Percentiles rank a stretch among this genome's conserved stretches.
phyloP scores from a whole-genome alignment of 768 basidiomycete genomes.

The Gymnopilus dilepis region DNA sequence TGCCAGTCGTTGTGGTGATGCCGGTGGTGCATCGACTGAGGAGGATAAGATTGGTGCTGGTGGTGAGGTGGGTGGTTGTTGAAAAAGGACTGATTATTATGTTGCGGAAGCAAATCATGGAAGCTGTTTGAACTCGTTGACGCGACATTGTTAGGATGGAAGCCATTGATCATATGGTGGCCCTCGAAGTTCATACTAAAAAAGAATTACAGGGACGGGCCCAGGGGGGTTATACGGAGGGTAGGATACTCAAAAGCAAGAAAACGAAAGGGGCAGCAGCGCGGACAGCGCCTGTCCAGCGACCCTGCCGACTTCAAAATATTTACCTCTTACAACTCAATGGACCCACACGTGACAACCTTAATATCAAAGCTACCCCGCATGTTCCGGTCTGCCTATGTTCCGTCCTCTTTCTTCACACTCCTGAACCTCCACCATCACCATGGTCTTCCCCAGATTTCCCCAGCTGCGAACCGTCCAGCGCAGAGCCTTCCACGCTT shows the following conservation, averaged over 20 bases:
- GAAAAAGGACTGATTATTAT: conserved; percentile 23
- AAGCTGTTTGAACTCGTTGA: conserved; percentile 42
- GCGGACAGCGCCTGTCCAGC: neutral
- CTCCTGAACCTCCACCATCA: neutral
- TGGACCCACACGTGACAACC: conserved; percentile 11
- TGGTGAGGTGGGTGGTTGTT: conserved; percentile 25
- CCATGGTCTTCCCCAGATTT: conserved; percentile 40
- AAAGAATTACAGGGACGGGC: conserved; percentile 14
- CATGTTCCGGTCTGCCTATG: conserved; percentile 8
- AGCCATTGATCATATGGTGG: conserved; percentile 35
- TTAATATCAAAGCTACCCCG: neutral
- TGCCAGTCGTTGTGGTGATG: conserved; percentile 38
- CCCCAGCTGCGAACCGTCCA: conserved; percentile 35
- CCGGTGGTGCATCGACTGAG: conserved; percentile 29
- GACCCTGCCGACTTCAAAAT: conserved; percentile 9
- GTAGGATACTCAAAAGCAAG: neutral
- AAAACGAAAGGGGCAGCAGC: neutral
- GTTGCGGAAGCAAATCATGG: conserved; percentile 33
- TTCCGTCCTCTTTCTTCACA: neutral
- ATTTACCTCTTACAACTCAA: conserved; percentile 1
- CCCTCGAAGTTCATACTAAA: conserved; percentile 28
- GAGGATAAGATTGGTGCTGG: conserved; percentile 20
- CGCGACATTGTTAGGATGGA: conserved; percentile 33
- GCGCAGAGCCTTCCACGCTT: conserved; percentile 48
- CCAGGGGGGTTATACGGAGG: neutral